Evolutionary conservation across 164 flowering plant genomes (phyloP).

Genomic region (Tetracentron sinense): DNA sequence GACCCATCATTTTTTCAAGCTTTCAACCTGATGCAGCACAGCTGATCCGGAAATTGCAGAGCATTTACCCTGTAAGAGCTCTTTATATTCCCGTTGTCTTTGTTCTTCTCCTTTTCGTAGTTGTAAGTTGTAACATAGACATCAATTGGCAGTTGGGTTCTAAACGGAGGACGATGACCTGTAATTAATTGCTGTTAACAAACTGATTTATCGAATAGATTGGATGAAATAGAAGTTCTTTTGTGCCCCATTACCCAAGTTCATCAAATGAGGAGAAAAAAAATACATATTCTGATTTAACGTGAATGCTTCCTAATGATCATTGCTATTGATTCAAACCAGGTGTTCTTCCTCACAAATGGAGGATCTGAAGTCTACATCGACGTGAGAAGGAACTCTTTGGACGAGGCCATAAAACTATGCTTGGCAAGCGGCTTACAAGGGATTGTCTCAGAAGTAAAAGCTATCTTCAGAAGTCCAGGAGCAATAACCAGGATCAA

Average conservation of each 20-base stretch:
- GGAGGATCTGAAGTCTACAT: constrained; percentile 71
- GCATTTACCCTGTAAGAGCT: constrained; percentile 61
- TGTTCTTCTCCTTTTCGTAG: neutral
- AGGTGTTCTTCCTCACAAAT: constrained; percentile 87
- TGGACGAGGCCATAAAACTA: constrained; percentile 78
- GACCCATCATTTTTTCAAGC: constrained; percentile 77
- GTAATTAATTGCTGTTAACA: no score
- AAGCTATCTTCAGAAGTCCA: constrained; percentile 69
- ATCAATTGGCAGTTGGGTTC: no score
- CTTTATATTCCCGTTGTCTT: neutral
- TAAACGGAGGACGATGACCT: no score
- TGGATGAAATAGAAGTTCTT: neutral
- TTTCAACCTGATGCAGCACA: constrained; percentile 90
- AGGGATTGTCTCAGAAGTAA: constrained; percentile 87
- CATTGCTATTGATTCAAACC: neutral
- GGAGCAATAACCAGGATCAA: constrained; percentile 62
- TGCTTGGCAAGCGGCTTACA: constrained; percentile 68
- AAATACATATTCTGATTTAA: neutral
- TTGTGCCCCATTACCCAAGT: neutral
- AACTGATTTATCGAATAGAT: no score
- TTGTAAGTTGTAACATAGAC: neutral
- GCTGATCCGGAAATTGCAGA: constrained; percentile 63
- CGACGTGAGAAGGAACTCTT: constrained; percentile 75
- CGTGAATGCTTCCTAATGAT: neutral
- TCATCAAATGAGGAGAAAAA: neutral